phyloP scores from a whole-genome alignment of 441 rosid genomes.

The Syzygium syzygioides region DNA sequence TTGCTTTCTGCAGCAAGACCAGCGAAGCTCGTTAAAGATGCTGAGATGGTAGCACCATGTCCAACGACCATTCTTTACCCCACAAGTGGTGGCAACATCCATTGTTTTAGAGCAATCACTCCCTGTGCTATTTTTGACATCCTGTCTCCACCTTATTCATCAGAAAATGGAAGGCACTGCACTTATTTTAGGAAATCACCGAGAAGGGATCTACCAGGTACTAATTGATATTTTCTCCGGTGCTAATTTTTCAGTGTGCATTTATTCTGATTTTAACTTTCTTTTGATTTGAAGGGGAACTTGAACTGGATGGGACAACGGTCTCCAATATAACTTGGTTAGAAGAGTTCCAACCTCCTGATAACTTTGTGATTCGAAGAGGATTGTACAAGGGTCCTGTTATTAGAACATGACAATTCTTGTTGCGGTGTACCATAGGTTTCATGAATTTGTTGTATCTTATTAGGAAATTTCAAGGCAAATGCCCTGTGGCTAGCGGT shows the following conservation, averaged over 20 bases:
- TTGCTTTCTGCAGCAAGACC: constrained; percentile 31
- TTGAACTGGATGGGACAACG: constrained; percentile 46
- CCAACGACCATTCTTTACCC: constrained; percentile 37
- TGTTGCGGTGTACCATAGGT: constrained; percentile 15
- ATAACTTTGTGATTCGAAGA: constrained; percentile 64
- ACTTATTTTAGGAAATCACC: constrained; percentile 53
- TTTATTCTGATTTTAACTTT: not conserved
- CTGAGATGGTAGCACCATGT: constrained; percentile 32
- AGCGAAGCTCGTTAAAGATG: constrained; percentile 39
- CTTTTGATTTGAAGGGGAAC: constrained; percentile 36
- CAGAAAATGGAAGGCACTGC: constrained; percentile 58
- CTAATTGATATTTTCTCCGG: not conserved
- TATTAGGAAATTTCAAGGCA: constrained; percentile 7
- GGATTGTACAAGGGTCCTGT: constrained; percentile 66
- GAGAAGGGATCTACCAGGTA: constrained; percentile 54
- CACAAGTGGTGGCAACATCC: constrained; percentile 48
- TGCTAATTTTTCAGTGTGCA: not conserved
- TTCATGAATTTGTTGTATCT: constrained; percentile 18
- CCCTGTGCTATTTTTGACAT: constrained; percentile 74
- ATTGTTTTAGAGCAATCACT: constrained; percentile 60
- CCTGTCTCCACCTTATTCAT: constrained; percentile 68
- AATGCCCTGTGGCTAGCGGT: constrained; percentile 9
- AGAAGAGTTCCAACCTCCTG: constrained; percentile 74
- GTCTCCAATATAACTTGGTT: constrained; percentile 53
- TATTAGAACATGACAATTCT: constrained; percentile 49